Percentiles rank a stretch among this genome's conserved stretches.
Evolutionary conservation across 305 asterid species (phyloP).

Genomic region (Solanum aculeatissimum): DNA sequence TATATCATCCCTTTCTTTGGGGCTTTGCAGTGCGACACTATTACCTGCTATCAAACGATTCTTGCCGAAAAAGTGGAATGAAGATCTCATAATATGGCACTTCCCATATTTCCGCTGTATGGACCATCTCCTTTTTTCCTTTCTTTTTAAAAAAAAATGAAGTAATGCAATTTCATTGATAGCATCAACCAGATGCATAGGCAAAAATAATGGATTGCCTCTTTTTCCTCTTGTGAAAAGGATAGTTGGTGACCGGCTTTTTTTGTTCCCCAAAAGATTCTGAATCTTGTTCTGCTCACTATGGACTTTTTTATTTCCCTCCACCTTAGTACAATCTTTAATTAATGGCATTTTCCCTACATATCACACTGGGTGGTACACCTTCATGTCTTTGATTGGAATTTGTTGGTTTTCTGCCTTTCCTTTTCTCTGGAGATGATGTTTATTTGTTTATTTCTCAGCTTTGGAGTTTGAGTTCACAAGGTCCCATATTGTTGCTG

Average conservation of each 20-base stretch:
- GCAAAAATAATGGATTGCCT: slow-evolving; percentile 6
- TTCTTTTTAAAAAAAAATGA: neutral
- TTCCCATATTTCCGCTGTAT: slow-evolving; percentile 67
- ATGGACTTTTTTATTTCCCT: neutral
- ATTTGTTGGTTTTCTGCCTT: slow-evolving; percentile 2
- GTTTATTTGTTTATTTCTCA: slow-evolving; percentile 29
- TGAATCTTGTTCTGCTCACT: neutral
- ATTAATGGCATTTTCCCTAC: neutral
- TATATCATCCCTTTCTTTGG: neutral
- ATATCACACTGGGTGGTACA: neutral
- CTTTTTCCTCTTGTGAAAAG: neutral
- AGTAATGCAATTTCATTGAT: neutral
- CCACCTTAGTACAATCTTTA: neutral
- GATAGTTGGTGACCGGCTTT: neutral
- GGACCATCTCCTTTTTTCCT: neutral
- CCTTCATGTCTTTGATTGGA: neutral
- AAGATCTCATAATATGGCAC: slow-evolving; percentile 50
- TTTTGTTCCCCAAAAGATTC: neutral
- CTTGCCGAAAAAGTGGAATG: slow-evolving; percentile 77
- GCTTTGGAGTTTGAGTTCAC: slow-evolving; percentile 91
- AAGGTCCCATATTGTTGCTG: slow-evolving; percentile 71
- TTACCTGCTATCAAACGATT: slow-evolving; percentile 67
- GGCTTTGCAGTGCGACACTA: slow-evolving; percentile 66
- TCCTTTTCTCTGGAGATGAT: slow-evolving; percentile 2
- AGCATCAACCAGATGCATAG: neutral